Conservation (phyloP, 768 basidiomycete genomes). For the Rhodotorula graminis region DNA sequence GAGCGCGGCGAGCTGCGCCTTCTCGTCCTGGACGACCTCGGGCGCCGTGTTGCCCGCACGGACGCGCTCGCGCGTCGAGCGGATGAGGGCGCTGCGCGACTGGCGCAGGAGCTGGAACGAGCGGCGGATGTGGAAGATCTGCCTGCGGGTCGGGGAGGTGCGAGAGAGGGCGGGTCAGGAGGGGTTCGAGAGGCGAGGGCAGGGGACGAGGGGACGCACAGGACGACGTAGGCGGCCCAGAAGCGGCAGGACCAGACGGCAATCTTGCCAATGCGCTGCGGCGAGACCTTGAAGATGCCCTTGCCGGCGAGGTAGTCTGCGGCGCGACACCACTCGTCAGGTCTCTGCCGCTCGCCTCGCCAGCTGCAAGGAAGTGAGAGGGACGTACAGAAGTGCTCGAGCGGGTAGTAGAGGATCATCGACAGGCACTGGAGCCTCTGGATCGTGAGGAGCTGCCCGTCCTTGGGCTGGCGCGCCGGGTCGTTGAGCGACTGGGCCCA, state of each 20-base stretch:
- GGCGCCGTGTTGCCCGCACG: constrained; percentile 7
- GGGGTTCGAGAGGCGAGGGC: neutral
- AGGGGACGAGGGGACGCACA: constrained; percentile 57
- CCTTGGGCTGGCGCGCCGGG: constrained; percentile 30
- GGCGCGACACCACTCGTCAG: no score
- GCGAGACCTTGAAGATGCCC: constrained; percentile 32
- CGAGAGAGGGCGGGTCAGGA: no score
- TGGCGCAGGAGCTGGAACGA: constrained; percentile 19
- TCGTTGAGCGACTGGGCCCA: constrained; percentile 40
- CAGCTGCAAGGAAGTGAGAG: no score
- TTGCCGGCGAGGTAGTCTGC: constrained; percentile 41
- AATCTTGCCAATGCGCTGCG: constrained; percentile 44
- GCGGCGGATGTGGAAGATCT: constrained; percentile 34
- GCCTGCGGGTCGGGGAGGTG: constrained; percentile 52
- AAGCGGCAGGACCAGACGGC: constrained; percentile 70
- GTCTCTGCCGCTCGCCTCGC: no score
- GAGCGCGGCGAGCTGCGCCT: constrained; percentile 45
- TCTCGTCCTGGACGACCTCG: constrained; percentile 14
- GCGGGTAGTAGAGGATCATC: constrained; percentile 46
- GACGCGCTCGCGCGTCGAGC: constrained; percentile 49
- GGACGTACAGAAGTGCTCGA: constrained; percentile 44
- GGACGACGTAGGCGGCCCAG: constrained; percentile 72
- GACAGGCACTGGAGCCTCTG: constrained; percentile 42
- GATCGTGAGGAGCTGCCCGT: constrained; percentile 32
- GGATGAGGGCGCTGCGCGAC: constrained; percentile 2